Base-by-base conservation (phyloP, 2,329 filamentous ascomycete genomes). In the Alternaria burnsii region DNA sequence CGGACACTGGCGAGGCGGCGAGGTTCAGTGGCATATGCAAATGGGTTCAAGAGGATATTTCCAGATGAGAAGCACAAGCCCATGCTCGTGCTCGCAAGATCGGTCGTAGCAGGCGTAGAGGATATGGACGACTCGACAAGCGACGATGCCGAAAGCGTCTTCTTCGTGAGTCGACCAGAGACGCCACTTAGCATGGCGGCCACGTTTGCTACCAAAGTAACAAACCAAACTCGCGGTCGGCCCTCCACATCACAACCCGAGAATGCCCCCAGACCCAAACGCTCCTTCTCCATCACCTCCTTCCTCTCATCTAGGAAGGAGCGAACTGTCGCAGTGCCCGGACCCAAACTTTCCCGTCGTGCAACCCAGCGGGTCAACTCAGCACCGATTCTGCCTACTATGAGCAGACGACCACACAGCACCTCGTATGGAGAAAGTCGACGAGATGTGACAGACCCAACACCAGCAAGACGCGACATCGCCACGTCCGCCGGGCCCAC, bases 231-330 rank as follows among this genome's bases (percentile, higher is more conserved):
- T 20, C 66, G 63, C 51, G 46, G 48, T 47, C 67, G 61, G 28
- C 54, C 63, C n/a, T 70, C 72, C n/a, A 58, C 53, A 48, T 62
- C 69, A 30, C 44, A 59, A 50, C 47, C 66, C 47, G 67, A 71
- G 52, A 68, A 76, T 61, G 67, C 71, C 53, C 64, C 72, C 56
- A 73, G 72, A 61, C 74, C 80, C 20, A 76, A 80, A 58, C 80
- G 82, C 53, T 84, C 84, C 58, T 85, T 86, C 76, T 85, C 84
- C 26, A 79, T 85, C 58, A 76, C 78, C 54, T 81, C 84, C 64
- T 74, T 81, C 46, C 75, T 80, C 57, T 77, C 72, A 53, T 77
- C 70, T 78, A 81, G 77, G 71, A 74, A 79, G 71, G 67, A 71
- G 71, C 71, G 71, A 53, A 68, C 70, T 30, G 59, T 59, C 66